Conservation (phyloP, 1,139 yeast species). For the Zygosaccharomyces pseudobailii region DNA sequence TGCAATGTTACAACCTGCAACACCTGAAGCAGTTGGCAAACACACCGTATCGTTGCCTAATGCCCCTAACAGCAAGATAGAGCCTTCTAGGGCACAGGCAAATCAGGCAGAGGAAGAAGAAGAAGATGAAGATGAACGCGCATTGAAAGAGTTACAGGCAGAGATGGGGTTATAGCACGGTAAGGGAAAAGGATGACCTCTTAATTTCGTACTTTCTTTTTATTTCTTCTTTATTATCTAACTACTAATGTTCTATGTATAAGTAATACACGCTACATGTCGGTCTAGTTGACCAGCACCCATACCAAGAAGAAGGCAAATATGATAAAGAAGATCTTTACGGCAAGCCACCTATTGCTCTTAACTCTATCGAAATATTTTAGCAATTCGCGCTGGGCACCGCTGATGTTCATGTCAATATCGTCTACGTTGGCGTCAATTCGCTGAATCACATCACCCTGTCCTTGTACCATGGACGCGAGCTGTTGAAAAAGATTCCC, state of each 20-base stretch:
- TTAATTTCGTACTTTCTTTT: not conserved
- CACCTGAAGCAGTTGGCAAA: slow-evolving; percentile 18
- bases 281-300: slow-evolving; percentile 61
- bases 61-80: slow-evolving; percentile 33
- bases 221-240: not conserved
- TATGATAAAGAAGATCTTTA: slow-evolving; percentile 83
- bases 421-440: slow-evolving; percentile 95
- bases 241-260: slow-evolving; percentile 4
- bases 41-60: slow-evolving; percentile 39
- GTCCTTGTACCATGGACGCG: slow-evolving; percentile 97
- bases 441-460: slow-evolving; percentile 91
- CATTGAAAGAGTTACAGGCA: slow-evolving; percentile 81
- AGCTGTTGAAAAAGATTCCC: slow-evolving; percentile 92
- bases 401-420: slow-evolving; percentile 77
- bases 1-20: slow-evolving; percentile 25
- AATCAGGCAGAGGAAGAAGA: slow-evolving; percentile 44
- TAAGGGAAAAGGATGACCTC: not conserved
- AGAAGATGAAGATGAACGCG: slow-evolving; percentile 88
- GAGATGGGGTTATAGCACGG: slow-evolving; percentile 77
- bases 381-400: slow-evolving; percentile 90
- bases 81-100: slow-evolving; percentile 11
- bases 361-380: slow-evolving; percentile 86
- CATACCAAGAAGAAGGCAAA: slow-evolving; percentile 71
- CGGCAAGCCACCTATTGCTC: slow-evolving; percentile 87
- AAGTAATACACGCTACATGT: slow-evolving; percentile 2